Evolutionary conservation across 2,329 filamentous ascomycete species (phyloP), one percentile per base, ranked within the genome.

Genomic region (Aspergillus sp.): DNA sequence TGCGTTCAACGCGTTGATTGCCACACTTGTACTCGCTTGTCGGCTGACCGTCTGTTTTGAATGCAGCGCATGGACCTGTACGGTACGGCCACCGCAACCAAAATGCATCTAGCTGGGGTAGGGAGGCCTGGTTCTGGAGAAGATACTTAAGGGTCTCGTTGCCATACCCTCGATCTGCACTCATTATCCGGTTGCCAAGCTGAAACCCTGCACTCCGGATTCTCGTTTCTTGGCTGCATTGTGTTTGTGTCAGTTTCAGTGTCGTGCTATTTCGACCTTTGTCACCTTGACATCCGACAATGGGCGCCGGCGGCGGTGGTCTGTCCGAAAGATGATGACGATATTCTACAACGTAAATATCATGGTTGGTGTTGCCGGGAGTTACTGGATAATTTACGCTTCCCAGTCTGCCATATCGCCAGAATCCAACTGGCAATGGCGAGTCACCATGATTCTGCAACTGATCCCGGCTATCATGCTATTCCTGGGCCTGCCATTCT

Each of bases 311-410:
- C 13, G 49, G 51, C 35, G 53, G 53, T 38, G 54, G 53, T 4
- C 49, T 53, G 38, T 52, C 50, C 80, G 84, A 46, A 88, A 88
- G 9, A 58, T 56, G 54, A 52, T 58, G 52, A 55, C 53, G 6
- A 57, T 53, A 2, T 57, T 58, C 39, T 57, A 56, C 41, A 58
- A 58, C 12, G 51, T 55, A 33, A 54, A 51, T 7, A 58, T 57
- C 35, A 57, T 58, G 56, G 33, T 41, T 25, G 56, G 56, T 5
- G 54, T 57, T 2, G 47, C 56, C 6, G 54, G 53, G 3, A 55
- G 51, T 15, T 58, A 57, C 25, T 58, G 56, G 54, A 58, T 58
- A 30, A 58, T 57, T 43, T 57, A 49, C 44, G 54, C 48, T 15
- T 55, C 53, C 10, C 49, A 39, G 4, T 43, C 50, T 12, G 45